Evolutionary conservation across 306 rosid species (phyloP).

Genomic region (Myrica gale): DNA sequence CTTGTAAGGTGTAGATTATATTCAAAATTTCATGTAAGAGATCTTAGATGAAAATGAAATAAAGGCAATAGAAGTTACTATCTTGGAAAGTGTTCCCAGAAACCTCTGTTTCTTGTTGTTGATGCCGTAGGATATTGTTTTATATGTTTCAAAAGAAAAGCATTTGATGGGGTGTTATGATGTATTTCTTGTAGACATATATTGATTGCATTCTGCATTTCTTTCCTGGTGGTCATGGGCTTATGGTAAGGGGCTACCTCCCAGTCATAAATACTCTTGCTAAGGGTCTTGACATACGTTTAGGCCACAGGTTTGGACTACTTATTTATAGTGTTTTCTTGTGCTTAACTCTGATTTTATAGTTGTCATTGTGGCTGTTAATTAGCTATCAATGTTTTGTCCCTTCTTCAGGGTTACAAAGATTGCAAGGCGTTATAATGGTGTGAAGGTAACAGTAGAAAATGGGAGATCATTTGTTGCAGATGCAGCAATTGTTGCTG

Average conservation of each 20-base stretch:
- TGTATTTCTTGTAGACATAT: background rate
- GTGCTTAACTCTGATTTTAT: slow-evolving; percentile 8
- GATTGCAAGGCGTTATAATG: slow-evolving; percentile 63
- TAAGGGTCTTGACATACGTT: slow-evolving; percentile 88
- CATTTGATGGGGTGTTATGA: background rate
- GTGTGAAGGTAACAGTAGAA: slow-evolving; percentile 75
- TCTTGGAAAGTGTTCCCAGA: background rate
- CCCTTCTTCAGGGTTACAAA: slow-evolving; percentile 75
- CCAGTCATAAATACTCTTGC: slow-evolving; percentile 94
- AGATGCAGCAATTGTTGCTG: slow-evolving; percentile 83
- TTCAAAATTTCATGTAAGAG: background rate
- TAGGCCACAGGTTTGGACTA: slow-evolving; percentile 66
- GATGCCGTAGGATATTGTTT: too few species aligned
- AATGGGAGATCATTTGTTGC: slow-evolving; percentile 75
- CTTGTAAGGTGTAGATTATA: background rate
- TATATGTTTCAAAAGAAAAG: too few species aligned
- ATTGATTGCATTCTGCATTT: slow-evolving; percentile 7
- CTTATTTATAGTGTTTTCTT: background rate
- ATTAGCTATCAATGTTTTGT: slow-evolving; percentile 17
- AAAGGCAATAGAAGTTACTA: too few species aligned
- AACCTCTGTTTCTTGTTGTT: too few species aligned
- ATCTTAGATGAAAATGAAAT: too few species aligned
- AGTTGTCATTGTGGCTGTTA: slow-evolving; percentile 2
- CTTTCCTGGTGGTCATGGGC: slow-evolving; percentile 92
- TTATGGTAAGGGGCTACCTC: slow-evolving; percentile 91